A percentile compares a stretch with the other conserved stretches of the same genome.
Conservation (phyloP, 2,329 filamentous ascomycete genomes). For the Scedosporium apiospermum region DNA sequence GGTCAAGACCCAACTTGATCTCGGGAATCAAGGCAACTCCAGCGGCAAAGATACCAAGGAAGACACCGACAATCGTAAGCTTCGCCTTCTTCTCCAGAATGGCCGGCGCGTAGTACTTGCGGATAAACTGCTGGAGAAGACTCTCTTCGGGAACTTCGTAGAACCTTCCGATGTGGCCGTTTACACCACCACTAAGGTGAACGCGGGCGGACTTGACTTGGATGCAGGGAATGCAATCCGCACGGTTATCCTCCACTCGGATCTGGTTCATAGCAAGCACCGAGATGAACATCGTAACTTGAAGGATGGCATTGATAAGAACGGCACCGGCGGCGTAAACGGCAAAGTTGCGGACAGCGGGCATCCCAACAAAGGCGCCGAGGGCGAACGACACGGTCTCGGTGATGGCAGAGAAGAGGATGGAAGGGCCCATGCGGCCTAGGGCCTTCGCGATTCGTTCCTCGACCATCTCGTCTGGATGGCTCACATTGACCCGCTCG, state of each 20-base stretch:
- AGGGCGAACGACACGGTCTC: conserved; percentile 91
- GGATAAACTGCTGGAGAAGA: conserved; percentile 74
- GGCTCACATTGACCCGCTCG: conserved; percentile 84
- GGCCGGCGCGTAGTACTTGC: conserved; percentile 76
- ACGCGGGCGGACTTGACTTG: conserved; percentile 66
- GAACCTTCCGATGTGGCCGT: conserved; percentile 48
- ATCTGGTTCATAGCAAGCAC: conserved; percentile 85
- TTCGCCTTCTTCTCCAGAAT: conserved; percentile 77
- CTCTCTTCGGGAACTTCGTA: conserved; percentile 79
- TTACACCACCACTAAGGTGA: conserved; percentile 46
- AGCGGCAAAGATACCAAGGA: conserved; percentile 79
- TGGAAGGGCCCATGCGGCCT: conserved; percentile 95
- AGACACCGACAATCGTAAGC: conserved; percentile 64
- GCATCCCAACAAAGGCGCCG: conserved; percentile 93
- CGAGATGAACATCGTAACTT: conserved; percentile 95
- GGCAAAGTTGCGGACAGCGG: conserved; percentile 93
- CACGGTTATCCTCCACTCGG: conserved; percentile 77
- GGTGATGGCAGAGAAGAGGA: conserved; percentile 86
- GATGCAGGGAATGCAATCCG: conserved; percentile 87
- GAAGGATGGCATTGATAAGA: conserved; percentile 91
- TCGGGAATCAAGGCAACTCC: conserved; percentile 76
- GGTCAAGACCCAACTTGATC: conserved; percentile 81
- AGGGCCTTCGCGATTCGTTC: conserved; percentile 77
- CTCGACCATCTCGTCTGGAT: conserved; percentile 81
- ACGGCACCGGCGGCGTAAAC: conserved; percentile 94